These are phyloP conservation scores for Silene vulgaris DNA, from an alignment of 179 eudicot species.

Conservation along the genomic window DNA sequence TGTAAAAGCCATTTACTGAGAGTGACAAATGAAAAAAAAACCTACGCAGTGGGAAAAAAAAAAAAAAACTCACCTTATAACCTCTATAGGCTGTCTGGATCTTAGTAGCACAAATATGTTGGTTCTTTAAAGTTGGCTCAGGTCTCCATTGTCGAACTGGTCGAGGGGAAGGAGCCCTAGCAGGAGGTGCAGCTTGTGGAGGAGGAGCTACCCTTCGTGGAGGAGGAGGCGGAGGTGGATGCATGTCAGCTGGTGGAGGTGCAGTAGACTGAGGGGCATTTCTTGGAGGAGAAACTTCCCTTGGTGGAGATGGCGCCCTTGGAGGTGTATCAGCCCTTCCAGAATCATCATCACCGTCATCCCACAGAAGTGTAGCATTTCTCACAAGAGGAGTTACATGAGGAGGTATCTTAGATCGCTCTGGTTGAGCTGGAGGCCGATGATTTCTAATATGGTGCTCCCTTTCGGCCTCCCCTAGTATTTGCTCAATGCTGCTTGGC, in stretches of 20 bases:
- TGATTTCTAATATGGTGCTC: slow-evolving; percentile 35
- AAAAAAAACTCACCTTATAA: slow-evolving; percentile 42
- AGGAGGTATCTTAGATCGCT: slow-evolving; percentile 46
- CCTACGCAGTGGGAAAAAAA: slow-evolving; percentile 1
- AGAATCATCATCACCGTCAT: slow-evolving; percentile 27
- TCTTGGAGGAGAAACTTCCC: slow-evolving; percentile 34
- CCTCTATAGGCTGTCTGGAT: slow-evolving; percentile 87
- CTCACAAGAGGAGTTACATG: slow-evolving; percentile 33
- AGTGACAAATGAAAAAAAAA: neutral
- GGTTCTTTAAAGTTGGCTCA: slow-evolving; percentile 56
- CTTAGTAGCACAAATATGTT: slow-evolving; percentile 64
- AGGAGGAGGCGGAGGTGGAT: slow-evolving; percentile 29
- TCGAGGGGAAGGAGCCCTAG: slow-evolving; percentile 36
- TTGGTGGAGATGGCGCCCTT: slow-evolving; percentile 32
- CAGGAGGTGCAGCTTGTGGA: slow-evolving; percentile 29
- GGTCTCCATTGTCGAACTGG: slow-evolving; percentile 44
- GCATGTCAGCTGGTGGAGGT: slow-evolving; percentile 13
- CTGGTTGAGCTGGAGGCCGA: slow-evolving; percentile 45
- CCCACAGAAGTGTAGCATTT: slow-evolving; percentile 31
- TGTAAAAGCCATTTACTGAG: neutral
- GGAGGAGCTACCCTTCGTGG: slow-evolving; percentile 42
- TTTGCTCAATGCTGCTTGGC: slow-evolving; percentile 94
- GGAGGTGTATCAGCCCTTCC: slow-evolving; percentile 30
- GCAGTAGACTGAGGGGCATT: slow-evolving; percentile 10
- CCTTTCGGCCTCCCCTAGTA: slow-evolving; percentile 77